A percentile compares a stretch with the other conserved stretches of the same genome.
Conservation (phyloP, 1,284 basidiomycete species). For the Rhodotorula sp. region DNA sequence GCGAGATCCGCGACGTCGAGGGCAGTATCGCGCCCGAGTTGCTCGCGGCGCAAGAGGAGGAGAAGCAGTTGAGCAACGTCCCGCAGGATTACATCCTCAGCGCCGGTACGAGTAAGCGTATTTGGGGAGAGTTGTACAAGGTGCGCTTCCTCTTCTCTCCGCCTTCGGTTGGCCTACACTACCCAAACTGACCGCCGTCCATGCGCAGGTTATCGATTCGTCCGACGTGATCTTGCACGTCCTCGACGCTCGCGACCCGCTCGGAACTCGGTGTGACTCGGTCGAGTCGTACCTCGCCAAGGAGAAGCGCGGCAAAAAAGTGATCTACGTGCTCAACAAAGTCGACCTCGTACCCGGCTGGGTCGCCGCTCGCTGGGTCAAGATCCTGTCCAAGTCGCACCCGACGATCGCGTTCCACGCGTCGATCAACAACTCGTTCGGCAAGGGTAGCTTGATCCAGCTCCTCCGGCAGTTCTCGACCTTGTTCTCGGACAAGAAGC, state of each 20-base stretch:
- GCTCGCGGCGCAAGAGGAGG: conserved; percentile 34
- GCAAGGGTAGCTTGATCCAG: conserved; percentile 96
- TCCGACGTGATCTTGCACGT: conserved; percentile 96
- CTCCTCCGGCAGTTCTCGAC: conserved; percentile 94
- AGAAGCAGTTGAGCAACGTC: conserved; percentile 39
- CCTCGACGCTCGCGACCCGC: conserved; percentile 90
- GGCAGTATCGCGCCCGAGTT: conserved; percentile 38
- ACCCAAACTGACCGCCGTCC: neutral
- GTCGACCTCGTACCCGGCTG: conserved; percentile 97
- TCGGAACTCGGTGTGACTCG: conserved; percentile 95
- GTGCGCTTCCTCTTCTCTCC: conserved; percentile 2
- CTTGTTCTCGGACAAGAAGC: conserved; percentile 97
- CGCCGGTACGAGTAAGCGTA: conserved; percentile 80
- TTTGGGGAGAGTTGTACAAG: conserved; percentile 98
- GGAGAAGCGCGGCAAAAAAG: conserved; percentile 96
- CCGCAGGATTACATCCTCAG: conserved; percentile 46
- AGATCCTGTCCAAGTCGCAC: conserved; percentile 88
- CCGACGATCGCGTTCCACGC: conserved; percentile 98
- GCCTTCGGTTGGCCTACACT: fast-evolving
- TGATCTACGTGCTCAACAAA: conserved; percentile 97
- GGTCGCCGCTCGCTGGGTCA: conserved; percentile 99
- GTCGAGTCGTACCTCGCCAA: conserved; percentile 91
- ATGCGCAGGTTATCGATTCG: conserved; percentile 78
- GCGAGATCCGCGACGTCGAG: conserved; percentile 41
- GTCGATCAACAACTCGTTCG: conserved; percentile 97